These are phyloP conservation scores for Pyrenopolyporus hunteri DNA, from an alignment of 495 filamentous ascomycete genomes.

Conservation along the genomic window DNA sequence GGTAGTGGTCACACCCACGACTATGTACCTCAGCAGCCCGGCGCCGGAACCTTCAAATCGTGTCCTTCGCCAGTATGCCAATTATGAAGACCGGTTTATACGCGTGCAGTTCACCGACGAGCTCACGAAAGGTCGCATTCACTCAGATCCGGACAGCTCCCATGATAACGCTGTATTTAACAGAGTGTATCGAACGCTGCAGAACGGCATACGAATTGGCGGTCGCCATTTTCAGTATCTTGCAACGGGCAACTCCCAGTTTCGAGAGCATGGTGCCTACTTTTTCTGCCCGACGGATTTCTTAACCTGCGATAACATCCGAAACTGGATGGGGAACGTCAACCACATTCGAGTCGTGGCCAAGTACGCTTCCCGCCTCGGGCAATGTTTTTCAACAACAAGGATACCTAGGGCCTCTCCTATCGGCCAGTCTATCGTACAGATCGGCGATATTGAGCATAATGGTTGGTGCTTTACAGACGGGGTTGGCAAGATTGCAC, in stretches of 20 bases:
- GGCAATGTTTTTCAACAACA: slow-evolving; percentile 96
- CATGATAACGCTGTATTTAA: slow-evolving; percentile 75
- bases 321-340: slow-evolving; percentile 91
- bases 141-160: slow-evolving; percentile 51
- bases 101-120: slow-evolving; percentile 92
- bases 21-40: slow-evolving; percentile 77
- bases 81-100: slow-evolving; percentile 81
- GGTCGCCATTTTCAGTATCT: slow-evolving; percentile 86
- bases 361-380: slow-evolving; percentile 84
- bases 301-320: slow-evolving; percentile 73
- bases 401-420: slow-evolving; percentile 56
- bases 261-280: slow-evolving; percentile 90
- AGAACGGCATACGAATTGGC: slow-evolving; percentile 81
- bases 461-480: slow-evolving; percentile 81
- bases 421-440: slow-evolving; percentile 43
- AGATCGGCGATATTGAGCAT: slow-evolving; percentile 68
- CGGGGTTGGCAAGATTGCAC: slow-evolving; percentile 91
- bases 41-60: slow-evolving; percentile 87
- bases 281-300: slow-evolving; percentile 74
- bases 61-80: slow-evolving; percentile 73
- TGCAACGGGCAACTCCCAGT: slow-evolving; percentile 94
- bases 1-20: slow-evolving; percentile 81
- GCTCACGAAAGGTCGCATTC: slow-evolving; percentile 54
- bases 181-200: slow-evolving; percentile 72
- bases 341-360: slow-evolving; percentile 76